phyloP scores from a whole-genome alignment of 208 protist species.

The Tetramitus jugosus region DNA sequence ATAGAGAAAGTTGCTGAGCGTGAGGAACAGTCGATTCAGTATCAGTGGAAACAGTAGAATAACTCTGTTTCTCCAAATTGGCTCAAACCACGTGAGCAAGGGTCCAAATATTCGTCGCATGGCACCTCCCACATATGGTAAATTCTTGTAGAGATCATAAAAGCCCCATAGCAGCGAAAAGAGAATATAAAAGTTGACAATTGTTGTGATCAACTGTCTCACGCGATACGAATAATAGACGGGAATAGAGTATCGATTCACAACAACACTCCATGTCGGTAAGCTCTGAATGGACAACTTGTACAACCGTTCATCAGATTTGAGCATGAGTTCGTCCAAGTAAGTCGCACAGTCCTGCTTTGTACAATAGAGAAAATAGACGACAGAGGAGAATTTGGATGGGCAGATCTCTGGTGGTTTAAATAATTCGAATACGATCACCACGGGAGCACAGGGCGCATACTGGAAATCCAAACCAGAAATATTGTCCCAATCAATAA shows the following conservation, averaged over 20 bases:
- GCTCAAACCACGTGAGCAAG: not conserved
- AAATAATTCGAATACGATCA: not conserved
- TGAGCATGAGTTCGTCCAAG: not conserved
- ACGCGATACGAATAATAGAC: not conserved
- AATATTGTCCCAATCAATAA: not conserved
- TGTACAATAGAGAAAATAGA: not conserved
- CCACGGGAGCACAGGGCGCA: not conserved
- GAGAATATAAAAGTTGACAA: conserved; percentile 21
- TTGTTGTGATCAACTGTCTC: not conserved
- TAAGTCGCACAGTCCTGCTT: not conserved
- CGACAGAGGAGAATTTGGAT: not conserved
- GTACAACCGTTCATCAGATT: conserved; percentile 2
- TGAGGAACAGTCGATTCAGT: not conserved
- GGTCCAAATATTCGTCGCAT: conserved; percentile 7
- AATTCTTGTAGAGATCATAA: conserved; percentile 24
- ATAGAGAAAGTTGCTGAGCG: not conserved
- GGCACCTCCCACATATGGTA: conserved; percentile 12
- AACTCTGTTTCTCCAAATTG: not conserved
- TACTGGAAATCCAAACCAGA: conserved; percentile 11
- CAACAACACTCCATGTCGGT: not conserved
- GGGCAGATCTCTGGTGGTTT: not conserved
- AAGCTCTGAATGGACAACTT: not conserved
- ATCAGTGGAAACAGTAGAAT: conserved; percentile 1
- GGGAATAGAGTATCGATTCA: conserved; percentile 9
- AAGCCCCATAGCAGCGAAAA: conserved; percentile 12